Conservation (phyloP, 2,329 filamentous ascomycete species). For the Fusarium albidum region DNA sequence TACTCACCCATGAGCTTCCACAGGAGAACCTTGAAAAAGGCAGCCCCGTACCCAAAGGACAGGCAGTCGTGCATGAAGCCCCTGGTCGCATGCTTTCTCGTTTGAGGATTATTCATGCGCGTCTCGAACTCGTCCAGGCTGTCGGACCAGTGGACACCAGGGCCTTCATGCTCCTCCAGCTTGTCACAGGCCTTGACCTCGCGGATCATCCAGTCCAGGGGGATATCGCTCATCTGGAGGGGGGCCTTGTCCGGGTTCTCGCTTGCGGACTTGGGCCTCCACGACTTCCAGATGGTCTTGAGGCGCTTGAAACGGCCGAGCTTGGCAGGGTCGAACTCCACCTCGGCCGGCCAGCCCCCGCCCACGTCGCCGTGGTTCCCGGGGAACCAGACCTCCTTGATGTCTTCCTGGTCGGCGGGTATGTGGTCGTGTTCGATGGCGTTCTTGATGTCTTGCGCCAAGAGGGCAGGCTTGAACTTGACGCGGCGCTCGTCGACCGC, state of each 20-base stretch:
- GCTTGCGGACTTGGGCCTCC: constrained; percentile 43
- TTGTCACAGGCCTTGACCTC: constrained; percentile 53
- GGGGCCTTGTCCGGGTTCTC: constrained; percentile 44
- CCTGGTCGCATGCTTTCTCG: constrained; percentile 42
- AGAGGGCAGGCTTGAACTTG: constrained; percentile 62
- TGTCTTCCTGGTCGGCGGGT: constrained; percentile 44
- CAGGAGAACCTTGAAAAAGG: constrained; percentile 49
- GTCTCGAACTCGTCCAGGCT: constrained; percentile 45
- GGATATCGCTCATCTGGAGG: constrained; percentile 58
- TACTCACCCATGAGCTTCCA: constrained; percentile 55
- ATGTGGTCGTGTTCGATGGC: constrained; percentile 30
- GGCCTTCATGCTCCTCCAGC: constrained; percentile 32
- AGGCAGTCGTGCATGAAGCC: constrained; percentile 51
- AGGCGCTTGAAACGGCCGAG: constrained; percentile 45
- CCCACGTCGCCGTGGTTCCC: constrained; percentile 63
- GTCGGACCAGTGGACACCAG: constrained; percentile 47
- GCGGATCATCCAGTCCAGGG: constrained; percentile 61
- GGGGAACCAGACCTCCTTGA: constrained; percentile 63
- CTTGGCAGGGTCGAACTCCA: constrained; percentile 34
- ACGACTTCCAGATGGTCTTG: constrained; percentile 47
- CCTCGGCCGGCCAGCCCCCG: constrained; percentile 57
- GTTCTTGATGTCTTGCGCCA: constrained; percentile 50
- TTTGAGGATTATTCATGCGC: constrained; percentile 41
- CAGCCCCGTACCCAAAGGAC: constrained; percentile 46
- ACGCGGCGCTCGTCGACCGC: constrained; percentile 62